Conservation (phyloP, 2,329 filamentous ascomycete species). For the Cladorrhinum sp. region DNA sequence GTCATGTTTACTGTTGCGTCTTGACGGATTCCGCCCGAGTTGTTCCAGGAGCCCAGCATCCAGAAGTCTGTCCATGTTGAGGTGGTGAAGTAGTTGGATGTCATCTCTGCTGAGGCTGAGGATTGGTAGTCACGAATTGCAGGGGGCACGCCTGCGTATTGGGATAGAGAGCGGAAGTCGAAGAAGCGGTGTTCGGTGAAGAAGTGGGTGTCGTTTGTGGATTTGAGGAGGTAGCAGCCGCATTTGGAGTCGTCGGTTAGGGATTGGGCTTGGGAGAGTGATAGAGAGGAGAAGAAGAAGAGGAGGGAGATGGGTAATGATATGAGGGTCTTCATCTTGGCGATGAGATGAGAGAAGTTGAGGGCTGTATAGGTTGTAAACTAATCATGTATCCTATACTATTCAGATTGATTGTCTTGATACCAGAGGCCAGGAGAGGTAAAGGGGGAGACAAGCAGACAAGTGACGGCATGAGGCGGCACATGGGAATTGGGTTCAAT, state of each 20-base stretch:
- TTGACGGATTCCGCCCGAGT: constrained; percentile 28
- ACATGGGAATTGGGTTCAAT: not conserved
- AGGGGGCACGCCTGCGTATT: constrained; percentile 39
- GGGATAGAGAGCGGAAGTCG: constrained; percentile 45
- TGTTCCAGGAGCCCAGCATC: constrained; percentile 42
- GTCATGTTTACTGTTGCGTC: constrained; percentile 37
- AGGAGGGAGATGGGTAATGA: not conserved
- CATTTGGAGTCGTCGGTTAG: constrained; percentile 38
- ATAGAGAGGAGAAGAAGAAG: constrained; percentile 11
- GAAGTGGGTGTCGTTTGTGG: constrained; percentile 38
- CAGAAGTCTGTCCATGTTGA: constrained; percentile 38
- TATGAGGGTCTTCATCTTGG: constrained; percentile 9
- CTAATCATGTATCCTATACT: too few relatives aligned
- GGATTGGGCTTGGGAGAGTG: not conserved
- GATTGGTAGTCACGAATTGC: constrained; percentile 30
- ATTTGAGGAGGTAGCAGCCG: constrained; percentile 49
- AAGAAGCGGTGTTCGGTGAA: constrained; percentile 48
- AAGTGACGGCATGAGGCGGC: not conserved
- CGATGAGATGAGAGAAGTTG: not conserved
- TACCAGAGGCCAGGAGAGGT: not conserved
- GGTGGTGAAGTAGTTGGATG: constrained; percentile 41
- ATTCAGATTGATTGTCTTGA: not conserved
- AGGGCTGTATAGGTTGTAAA: not conserved
- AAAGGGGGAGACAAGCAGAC: not conserved
- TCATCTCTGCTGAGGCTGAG: constrained; percentile 31